Percentiles rank a stretch among this genome's conserved stretches.
These are phyloP conservation scores for Scenedesmus sp. DNA, from an alignment of 163 green algal species.

Conservation along the genomic window DNA sequence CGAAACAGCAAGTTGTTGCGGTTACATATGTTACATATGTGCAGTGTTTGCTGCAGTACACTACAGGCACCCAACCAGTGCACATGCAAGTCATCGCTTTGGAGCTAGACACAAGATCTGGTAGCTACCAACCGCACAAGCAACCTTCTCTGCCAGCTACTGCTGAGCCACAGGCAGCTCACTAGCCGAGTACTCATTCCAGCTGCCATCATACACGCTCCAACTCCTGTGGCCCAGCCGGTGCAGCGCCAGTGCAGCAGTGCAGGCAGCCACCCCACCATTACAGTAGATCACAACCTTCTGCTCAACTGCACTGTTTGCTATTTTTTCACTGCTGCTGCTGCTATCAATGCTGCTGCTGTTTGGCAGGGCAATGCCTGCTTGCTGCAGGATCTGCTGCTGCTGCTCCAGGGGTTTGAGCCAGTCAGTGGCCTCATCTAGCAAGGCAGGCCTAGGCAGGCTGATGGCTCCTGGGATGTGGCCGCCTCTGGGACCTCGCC, in stretches of 20 bases:
- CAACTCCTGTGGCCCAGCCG: conserved; percentile 43
- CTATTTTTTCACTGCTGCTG: neutral
- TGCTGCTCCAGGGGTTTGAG: conserved; percentile 33
- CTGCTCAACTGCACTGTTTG: neutral
- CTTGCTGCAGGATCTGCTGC: conserved; percentile 30
- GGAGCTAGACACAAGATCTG: too few relatives aligned
- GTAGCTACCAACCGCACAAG: too few relatives aligned
- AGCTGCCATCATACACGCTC: conserved; percentile 58
- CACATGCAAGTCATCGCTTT: too few relatives aligned
- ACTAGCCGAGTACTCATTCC: conserved; percentile 54
- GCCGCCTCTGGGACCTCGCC: conserved; percentile 34
- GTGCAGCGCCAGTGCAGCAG: conserved; percentile 50
- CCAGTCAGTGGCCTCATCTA: neutral
- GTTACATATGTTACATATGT: too few relatives aligned
- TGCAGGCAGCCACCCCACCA: conserved; percentile 55
- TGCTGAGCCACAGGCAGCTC: conserved; percentile 1
- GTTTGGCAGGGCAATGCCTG: conserved; percentile 10
- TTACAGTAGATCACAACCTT: conserved; percentile 56
- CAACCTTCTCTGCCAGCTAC: neutral
- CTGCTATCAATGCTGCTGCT: conserved; percentile 16
- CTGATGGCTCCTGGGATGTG: conserved; percentile 44
- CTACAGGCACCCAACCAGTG: too few relatives aligned
- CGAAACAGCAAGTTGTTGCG: too few relatives aligned
- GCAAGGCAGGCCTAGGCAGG: conserved; percentile 40
- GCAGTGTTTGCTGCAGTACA: too few relatives aligned